Percentiles rank a stretch among this genome's conserved stretches.
Conservation (phyloP, 2,329 filamentous ascomycete genomes). For the Helicocarpus griseus region DNA sequence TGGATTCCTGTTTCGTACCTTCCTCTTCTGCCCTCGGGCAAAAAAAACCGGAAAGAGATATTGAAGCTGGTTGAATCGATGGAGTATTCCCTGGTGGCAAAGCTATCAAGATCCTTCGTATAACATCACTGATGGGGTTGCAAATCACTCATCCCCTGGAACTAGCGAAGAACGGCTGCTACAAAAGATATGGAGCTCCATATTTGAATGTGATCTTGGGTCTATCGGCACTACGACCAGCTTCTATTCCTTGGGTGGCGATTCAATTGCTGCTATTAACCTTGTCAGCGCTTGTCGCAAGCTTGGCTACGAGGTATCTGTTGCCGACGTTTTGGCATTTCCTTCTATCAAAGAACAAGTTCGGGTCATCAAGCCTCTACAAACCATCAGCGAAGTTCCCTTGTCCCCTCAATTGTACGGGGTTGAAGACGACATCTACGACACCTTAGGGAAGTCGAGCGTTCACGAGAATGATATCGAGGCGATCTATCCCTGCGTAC, state of each 20-base stretch:
- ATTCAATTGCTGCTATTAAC: slow-evolving; percentile 14
- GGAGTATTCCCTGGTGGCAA: slow-evolving; percentile 3
- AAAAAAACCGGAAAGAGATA: slow-evolving; percentile 1
- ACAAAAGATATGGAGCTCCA: slow-evolving; percentile 18
- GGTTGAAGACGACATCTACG: neutral
- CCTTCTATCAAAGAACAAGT: slow-evolving; percentile 8
- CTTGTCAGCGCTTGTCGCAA: slow-evolving; percentile 10
- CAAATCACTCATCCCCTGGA: slow-evolving; percentile 36
- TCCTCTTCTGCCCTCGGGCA: slow-evolving; percentile 2
- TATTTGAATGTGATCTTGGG: neutral
- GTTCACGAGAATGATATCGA: slow-evolving; percentile 7
- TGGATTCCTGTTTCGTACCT: neutral
- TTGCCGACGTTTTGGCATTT: slow-evolving; percentile 11
- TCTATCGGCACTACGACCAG: neutral
- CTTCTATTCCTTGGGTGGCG: slow-evolving; percentile 12
- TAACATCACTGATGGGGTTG: slow-evolving; percentile 28
- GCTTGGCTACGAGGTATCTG: slow-evolving; percentile 9
- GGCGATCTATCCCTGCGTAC: slow-evolving; percentile 13
- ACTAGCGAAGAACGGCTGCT: slow-evolving; percentile 56
- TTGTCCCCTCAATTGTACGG: neutral
- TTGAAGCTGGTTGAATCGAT: neutral
- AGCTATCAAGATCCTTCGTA: slow-evolving; percentile 9
- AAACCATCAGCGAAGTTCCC: neutral
- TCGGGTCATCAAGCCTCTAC: neutral
- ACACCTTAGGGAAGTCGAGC: neutral